phyloP scores from a whole-genome alignment of 2,329 filamentous ascomycete species.

The Trichoderma harzianum region DNA sequence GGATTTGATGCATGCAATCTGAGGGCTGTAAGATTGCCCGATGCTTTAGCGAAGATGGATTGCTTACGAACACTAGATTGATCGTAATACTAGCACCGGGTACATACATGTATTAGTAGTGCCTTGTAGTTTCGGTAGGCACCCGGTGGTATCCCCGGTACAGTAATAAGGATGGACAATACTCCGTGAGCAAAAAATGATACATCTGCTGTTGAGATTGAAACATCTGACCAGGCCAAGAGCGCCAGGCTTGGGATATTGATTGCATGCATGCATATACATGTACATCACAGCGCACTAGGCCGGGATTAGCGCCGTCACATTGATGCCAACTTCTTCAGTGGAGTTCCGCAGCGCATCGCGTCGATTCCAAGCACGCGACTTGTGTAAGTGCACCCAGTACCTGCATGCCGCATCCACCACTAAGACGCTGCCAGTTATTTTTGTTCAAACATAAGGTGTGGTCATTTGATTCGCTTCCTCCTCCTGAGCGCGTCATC shows the following conservation, averaged over 20 bases:
- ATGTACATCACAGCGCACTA: neutral
- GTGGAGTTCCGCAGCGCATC: neutral
- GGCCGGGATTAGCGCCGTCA: neutral
- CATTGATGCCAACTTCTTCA: neutral
- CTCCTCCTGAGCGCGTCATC: conserved; percentile 2
- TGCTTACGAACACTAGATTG: neutral
- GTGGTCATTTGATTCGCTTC: conserved; percentile 13
- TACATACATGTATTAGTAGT: neutral
- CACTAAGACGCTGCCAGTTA: neutral
- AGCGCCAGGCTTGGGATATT: neutral
- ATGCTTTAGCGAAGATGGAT: neutral
- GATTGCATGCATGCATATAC: neutral
- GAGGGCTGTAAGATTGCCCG: neutral
- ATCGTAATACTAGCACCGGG: neutral
- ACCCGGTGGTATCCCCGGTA: neutral
- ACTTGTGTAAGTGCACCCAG: neutral
- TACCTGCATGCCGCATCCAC: conserved; percentile 10
- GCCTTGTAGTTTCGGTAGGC: neutral
- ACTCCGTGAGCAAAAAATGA: neutral
- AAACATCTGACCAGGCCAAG: neutral
- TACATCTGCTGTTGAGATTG: neutral
- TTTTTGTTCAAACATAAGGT: neutral
- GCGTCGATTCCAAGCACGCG: neutral
- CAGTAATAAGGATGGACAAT: neutral
- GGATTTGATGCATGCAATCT: neutral